Evolutionary conservation across 1,139 yeast genomes (phyloP).

Genomic region (Sugiyamaella paludigena): DNA sequence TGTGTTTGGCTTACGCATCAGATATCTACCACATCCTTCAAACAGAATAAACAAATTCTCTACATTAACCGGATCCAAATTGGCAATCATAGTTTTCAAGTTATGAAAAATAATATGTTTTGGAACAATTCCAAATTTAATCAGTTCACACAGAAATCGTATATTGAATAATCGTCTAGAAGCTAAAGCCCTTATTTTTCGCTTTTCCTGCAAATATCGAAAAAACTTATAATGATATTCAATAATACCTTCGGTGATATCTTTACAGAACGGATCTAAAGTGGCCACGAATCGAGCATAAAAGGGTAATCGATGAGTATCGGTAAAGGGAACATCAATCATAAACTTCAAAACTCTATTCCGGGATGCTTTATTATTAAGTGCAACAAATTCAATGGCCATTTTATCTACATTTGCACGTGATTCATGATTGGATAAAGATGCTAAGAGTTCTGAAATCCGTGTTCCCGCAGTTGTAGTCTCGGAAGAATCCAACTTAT

Average conservation of each 20-base stretch:
- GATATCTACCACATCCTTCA: conserved; percentile 70
- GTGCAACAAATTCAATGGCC: conserved; percentile 54
- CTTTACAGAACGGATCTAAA: conserved; percentile 49
- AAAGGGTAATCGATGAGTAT: conserved; percentile 39
- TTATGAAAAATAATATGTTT: conserved; percentile 69
- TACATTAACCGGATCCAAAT: conserved; percentile 24
- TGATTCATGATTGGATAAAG: conserved; percentile 27
- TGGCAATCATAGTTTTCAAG: conserved; percentile 50
- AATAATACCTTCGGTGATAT: conserved; percentile 55
- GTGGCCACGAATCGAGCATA: conserved; percentile 70
- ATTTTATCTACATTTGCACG: conserved; percentile 56
- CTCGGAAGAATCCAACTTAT: conserved; percentile 12
- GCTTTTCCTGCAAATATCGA: conserved; percentile 27
- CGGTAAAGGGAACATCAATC: conserved; percentile 32
- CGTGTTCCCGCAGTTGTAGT: conserved; percentile 18
- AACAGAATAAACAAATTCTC: conserved; percentile 48
- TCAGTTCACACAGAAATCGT: conserved; percentile 67
- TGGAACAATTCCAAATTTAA: conserved; percentile 76
- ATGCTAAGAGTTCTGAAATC: conserved; percentile 27
- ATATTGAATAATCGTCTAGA: conserved; percentile 49
- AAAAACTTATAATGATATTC: conserved; percentile 48
- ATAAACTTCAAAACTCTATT: conserved; percentile 59
- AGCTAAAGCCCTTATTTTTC: conserved; percentile 23
- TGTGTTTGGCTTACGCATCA: conserved; percentile 62
- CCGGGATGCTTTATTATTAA: conserved; percentile 74